A percentile compares a stretch with the other conserved stretches of the same genome.
Conservation (phyloP, 495 filamentous ascomycete species). For the Annulohypoxylon nitens region DNA sequence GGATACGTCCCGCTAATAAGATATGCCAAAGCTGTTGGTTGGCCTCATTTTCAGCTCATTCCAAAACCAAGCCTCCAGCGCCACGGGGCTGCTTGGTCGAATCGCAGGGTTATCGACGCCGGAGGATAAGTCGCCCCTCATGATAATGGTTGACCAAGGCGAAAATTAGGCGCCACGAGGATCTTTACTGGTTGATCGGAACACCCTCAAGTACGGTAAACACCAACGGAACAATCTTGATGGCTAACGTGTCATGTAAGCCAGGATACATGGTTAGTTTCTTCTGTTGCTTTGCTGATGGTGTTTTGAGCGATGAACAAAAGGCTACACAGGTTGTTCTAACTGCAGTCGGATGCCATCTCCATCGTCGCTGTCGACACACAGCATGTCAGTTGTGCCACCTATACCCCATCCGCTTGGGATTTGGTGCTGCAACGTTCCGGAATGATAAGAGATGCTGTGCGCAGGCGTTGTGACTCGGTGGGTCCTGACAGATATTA, state of each 20-base stretch:
- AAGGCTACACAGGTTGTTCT: not conserved
- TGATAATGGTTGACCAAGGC: not conserved
- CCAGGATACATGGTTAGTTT: not conserved
- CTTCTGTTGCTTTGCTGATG: not conserved
- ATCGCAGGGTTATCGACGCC: not conserved
- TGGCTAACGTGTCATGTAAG: not conserved
- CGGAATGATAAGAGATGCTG: slow-evolving; percentile 40
- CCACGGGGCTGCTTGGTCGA: slow-evolving; percentile 3
- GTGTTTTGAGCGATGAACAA: not conserved
- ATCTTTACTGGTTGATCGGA: not conserved
- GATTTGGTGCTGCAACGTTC: slow-evolving; percentile 45
- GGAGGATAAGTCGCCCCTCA: slow-evolving; percentile 1
- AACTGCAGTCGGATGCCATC: slow-evolving; percentile 18
- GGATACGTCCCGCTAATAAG: slow-evolving; percentile 3
- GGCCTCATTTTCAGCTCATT: slow-evolving; percentile 44
- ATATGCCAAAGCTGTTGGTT: slow-evolving; percentile 15
- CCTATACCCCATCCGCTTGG: slow-evolving; percentile 42
- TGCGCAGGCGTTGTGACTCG: slow-evolving; percentile 37
- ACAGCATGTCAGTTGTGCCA: slow-evolving; percentile 40
- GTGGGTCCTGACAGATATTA: slow-evolving; percentile 39
- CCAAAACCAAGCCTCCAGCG: slow-evolving; percentile 5
- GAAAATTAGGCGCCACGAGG: not conserved
- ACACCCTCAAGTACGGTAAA: not conserved
- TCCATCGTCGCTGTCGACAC: slow-evolving; percentile 31
- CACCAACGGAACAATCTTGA: not conserved